Conservation (phyloP, 2,329 filamentous ascomycete genomes). For the Colletotrichum lindemuthianum region DNA sequence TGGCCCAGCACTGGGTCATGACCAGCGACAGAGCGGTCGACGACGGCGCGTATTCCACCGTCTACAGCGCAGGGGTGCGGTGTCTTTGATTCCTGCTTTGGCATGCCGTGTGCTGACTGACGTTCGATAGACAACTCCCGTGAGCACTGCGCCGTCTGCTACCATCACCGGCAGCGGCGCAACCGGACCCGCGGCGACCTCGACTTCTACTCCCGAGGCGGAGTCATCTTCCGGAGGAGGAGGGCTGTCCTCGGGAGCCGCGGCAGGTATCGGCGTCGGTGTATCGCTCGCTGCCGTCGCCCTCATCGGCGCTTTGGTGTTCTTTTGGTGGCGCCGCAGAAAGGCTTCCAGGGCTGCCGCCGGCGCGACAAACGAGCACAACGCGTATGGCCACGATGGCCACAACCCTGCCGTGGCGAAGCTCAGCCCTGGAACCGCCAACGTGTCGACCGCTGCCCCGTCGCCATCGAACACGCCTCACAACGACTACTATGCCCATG, state of each 20-base stretch:
- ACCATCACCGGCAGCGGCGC: background rate
- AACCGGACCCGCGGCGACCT: background rate
- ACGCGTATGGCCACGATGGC: background rate
- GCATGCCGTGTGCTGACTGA: too few species aligned
- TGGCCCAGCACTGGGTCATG: constrained; percentile 48
- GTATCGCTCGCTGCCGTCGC: constrained; percentile 41
- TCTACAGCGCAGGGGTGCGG: constrained; percentile 42
- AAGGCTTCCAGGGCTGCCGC: constrained; percentile 6
- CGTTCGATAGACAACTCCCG: background rate
- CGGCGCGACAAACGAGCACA: background rate
- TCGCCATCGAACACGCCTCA: constrained; percentile 8
- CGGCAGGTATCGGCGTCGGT: constrained; percentile 45
- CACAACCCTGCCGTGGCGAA: constrained; percentile 6
- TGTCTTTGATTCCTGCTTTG: accelerated
- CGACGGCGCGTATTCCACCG: constrained; percentile 46
- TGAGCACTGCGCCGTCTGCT: background rate
- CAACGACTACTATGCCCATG: constrained; percentile 25
- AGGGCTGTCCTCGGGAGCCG: constrained; percentile 43
- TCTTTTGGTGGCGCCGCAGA: constrained; percentile 44
- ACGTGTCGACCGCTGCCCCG: constrained; percentile 6
- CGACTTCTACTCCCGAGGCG: constrained; percentile 1
- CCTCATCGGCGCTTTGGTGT: constrained; percentile 36
- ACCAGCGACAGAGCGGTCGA: constrained; percentile 43
- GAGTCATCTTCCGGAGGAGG: constrained; percentile 2
- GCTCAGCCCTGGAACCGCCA: constrained; percentile 15